Conservation (phyloP, 768 basidiomycete species). For the Multifurca ochricompacta region DNA sequence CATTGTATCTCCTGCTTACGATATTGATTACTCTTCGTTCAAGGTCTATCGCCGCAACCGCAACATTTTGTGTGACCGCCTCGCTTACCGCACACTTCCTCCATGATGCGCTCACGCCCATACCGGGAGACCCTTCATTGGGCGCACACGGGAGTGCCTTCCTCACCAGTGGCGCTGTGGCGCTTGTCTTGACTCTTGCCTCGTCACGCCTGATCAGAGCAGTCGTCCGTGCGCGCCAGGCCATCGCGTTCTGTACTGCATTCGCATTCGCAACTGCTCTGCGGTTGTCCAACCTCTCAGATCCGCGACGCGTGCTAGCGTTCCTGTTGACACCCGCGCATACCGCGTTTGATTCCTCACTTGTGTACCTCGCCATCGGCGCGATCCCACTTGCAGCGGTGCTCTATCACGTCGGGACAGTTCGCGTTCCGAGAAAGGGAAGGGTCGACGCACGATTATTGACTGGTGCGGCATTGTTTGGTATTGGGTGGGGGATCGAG, state of each 20-base stretch:
- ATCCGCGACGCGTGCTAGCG: slow-evolving; percentile 40
- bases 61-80: slow-evolving; percentile 44
- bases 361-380: slow-evolving; percentile 45
- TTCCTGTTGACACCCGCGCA: slow-evolving; percentile 47
- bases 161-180: slow-evolving; percentile 24
- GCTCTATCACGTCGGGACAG: slow-evolving; percentile 38
- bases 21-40: slow-evolving; percentile 43
- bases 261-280: slow-evolving; percentile 48
- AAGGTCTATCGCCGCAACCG: slow-evolving; percentile 49
- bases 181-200: slow-evolving; percentile 11
- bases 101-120: slow-evolving; percentile 29
- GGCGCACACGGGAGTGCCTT: slow-evolving; percentile 27
- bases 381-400: slow-evolving; percentile 41
- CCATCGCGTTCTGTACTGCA: slow-evolving; percentile 35
- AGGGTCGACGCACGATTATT: slow-evolving; percentile 41
- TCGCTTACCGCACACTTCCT: slow-evolving; percentile 37
- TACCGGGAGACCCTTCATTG: slow-evolving; percentile 18
- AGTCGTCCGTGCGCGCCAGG: slow-evolving; percentile 6
- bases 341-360: slow-evolving; percentile 47
- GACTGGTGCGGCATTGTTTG: slow-evolving; percentile 47
- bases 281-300: slow-evolving; percentile 45
- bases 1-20: neutral
- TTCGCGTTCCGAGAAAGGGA: slow-evolving; percentile 33
- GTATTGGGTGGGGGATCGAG: slow-evolving; percentile 52
- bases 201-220: neutral